Evolutionary conservation across 2,329 filamentous ascomycete genomes (phyloP), one percentile per base, ranked within the genome.

Genomic region (Colletotrichum eleusines): DNA sequence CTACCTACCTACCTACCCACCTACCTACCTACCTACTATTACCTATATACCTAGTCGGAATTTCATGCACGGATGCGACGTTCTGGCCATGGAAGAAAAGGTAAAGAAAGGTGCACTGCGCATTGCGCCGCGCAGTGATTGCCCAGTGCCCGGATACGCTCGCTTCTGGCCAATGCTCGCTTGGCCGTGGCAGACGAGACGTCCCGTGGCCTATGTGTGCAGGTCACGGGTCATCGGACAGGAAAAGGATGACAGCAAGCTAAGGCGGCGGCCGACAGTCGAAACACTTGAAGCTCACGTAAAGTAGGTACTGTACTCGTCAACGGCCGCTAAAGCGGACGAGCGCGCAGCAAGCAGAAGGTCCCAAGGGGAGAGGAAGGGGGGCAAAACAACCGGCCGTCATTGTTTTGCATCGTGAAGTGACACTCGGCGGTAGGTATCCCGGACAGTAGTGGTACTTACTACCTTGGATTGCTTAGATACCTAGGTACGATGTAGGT

Each of bases 121-220:
- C 63, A 33, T 33, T 33, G 31, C 31, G 4, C 31, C 31, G 31
- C 31, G 31, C 31, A 53, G 28, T 35, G 63, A 44, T 28, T 67
- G 57, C 50, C 28, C 48, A 31, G 38, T 55, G 31, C 55, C 55
- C 31, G 48, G 31, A 66, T 67, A 67, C 55, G 48, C 59, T 44
- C 26, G 31, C 23, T 31, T 66, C 63, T 66, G 48, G 55, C 67
- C 63, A 50, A 63, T 58, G 57, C 57, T 55, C 53, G 57, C 57
- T 55, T 50, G 55, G 46, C 33, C 46, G 33, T 57, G 44, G 40
- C 35, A 67, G 23, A 38, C 33, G 9, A 44, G 35, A 53, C 44
- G 63, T 63, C 58, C 40, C 63, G 57, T 67, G 68, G 63, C 26
- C 63, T 62, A 63, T 42, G 63, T 61, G 67, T 44, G 46, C 61